These are phyloP conservation scores for Berberis thunbergii DNA, from an alignment of 164 flowering plant species.

Conservation along the genomic window DNA sequence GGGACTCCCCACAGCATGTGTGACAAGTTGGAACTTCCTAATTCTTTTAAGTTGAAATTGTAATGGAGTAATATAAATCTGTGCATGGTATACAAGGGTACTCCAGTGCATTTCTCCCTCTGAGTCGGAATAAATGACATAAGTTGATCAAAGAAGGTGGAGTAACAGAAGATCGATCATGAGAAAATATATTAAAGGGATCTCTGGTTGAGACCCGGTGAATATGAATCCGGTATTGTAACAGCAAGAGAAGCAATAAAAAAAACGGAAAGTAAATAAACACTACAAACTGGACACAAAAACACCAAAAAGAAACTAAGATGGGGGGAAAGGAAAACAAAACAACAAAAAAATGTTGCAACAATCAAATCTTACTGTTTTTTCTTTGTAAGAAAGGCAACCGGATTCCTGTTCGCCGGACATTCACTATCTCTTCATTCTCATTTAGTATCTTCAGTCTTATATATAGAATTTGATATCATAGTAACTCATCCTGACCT, in stretches of 20 bases:
- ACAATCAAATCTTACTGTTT: conserved; percentile 13
- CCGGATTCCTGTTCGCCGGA: conserved; percentile 77
- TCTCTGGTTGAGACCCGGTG: conserved; percentile 47
- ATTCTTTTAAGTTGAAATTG: no score
- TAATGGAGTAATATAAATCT: no score
- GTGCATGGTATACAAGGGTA: no score
- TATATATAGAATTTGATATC: conserved; percentile 10
- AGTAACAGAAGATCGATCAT: not conserved
- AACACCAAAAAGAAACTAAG: conserved; percentile 4
- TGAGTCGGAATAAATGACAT: no score
- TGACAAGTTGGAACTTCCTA: no score
- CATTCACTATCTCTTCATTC: conserved; percentile 10
- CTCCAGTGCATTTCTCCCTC: no score
- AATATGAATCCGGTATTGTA: conserved; percentile 59
- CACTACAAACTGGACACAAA: conserved; percentile 16
- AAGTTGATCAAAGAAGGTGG: not conserved
- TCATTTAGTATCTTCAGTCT: conserved; percentile 5
- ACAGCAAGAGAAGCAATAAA: conserved; percentile 3
- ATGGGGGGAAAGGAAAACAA: conserved; percentile 10
- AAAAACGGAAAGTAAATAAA: conserved; percentile 15
- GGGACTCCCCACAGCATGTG: no score
- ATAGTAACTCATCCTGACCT: conserved; percentile 49
- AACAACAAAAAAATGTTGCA: conserved; percentile 10
- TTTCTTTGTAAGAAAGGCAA: conserved; percentile 12
- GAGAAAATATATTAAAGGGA: conserved; percentile 10